Conservation (phyloP, 306 rosid genomes). For the Castanea crenata region DNA sequence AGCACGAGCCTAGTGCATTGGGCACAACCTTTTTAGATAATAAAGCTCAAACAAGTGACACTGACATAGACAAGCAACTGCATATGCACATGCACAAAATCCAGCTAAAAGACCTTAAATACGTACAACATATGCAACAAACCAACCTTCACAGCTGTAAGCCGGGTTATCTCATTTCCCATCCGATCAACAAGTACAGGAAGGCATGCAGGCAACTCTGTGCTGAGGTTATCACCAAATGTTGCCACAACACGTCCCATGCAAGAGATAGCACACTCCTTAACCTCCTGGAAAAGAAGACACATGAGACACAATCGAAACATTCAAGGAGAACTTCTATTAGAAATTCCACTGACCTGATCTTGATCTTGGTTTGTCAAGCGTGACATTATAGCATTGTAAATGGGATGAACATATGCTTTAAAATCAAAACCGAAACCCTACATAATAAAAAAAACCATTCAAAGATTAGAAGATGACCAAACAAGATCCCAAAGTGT, state of each 20-base stretch:
- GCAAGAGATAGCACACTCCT: conserved; percentile 98
- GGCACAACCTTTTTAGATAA: neutral
- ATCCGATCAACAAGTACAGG: conserved; percentile 99
- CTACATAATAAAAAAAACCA: conserved; percentile 38
- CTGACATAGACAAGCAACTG: neutral
- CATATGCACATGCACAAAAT: neutral
- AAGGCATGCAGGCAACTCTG: conserved; percentile 82
- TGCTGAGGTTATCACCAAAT: conserved; percentile 84
- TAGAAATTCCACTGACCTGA: conserved; percentile 67
- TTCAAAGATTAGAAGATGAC: conserved; percentile 23
- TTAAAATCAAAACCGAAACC: conserved; percentile 76
- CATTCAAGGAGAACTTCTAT: neutral
- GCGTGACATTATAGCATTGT: conserved; percentile 92
- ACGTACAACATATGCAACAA: conserved; percentile 4
- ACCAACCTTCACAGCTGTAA: conserved; percentile 96
- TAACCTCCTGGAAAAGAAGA: conserved; percentile 74
- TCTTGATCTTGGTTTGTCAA: conserved; percentile 99
- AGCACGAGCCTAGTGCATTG: too few species aligned
- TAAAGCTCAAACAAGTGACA: neutral
- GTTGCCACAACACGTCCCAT: conserved; percentile 97
- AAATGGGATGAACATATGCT: conserved; percentile 84
- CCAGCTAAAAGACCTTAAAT: neutral
- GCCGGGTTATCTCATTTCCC: conserved; percentile 98
- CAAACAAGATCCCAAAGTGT: conserved; percentile 7
- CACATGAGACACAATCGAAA: conserved; percentile 24